Conservation (phyloP, 176 grass and related monocot species). For the Phoenix dactylifera region DNA sequence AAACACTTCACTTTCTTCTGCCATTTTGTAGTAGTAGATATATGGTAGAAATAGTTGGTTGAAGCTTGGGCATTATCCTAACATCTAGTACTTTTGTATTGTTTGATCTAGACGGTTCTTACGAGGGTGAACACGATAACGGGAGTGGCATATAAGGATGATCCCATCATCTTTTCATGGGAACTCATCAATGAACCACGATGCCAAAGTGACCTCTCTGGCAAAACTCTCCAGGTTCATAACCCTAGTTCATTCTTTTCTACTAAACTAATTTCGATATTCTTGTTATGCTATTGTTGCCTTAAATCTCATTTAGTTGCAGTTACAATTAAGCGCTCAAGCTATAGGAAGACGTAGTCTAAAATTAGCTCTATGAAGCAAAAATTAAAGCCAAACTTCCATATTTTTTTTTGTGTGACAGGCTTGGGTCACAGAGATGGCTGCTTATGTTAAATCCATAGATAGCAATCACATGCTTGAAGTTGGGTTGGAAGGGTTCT, state of each 20-base stretch:
- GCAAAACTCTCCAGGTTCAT: constrained; percentile 43
- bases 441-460: constrained; percentile 57
- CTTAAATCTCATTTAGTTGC: not conserved
- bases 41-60: not conserved
- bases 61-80: not conserved
- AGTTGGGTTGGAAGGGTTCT: constrained; percentile 75
- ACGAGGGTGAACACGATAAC: constrained; percentile 54
- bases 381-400: no score
- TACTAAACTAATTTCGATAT: not conserved
- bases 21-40: not conserved
- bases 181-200: constrained; percentile 82
- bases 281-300: no score
- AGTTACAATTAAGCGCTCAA: not conserved
- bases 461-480: constrained; percentile 73
- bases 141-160: constrained; percentile 58
- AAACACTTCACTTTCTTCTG: not conserved
- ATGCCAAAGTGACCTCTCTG: constrained; percentile 58
- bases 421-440: constrained; percentile 62
- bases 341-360: not conserved
- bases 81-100: not conserved
- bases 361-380: not conserved
- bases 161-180: constrained; percentile 72
- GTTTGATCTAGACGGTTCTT: constrained; percentile 29
- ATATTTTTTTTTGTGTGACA: not conserved
- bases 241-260: not conserved